phyloP scores from a whole-genome alignment of 164 flowering plant genomes.

The Vitis rotundifolia region DNA sequence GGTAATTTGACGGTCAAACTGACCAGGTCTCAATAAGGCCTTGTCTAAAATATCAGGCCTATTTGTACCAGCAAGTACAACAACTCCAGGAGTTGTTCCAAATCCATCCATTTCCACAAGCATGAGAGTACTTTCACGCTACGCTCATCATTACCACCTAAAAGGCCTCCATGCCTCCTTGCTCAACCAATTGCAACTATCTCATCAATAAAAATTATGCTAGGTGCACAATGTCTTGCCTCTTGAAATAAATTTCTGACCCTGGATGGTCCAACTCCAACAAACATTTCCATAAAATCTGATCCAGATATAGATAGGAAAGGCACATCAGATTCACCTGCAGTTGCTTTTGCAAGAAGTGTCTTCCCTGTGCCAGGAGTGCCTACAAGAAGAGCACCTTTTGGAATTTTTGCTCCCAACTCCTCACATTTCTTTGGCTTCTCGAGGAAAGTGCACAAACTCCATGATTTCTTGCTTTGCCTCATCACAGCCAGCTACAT shows the following conservation, averaged over 20 bases:
- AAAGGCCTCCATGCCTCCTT: slow-evolving; percentile 75
- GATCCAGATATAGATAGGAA: slow-evolving; percentile 88
- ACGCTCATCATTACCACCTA: slow-evolving; percentile 72
- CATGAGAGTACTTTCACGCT: slow-evolving; percentile 81
- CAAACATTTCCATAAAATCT: slow-evolving; percentile 96
- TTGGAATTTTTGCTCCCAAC: slow-evolving; percentile 89
- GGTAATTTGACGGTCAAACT: slow-evolving; percentile 82
- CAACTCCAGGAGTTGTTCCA: slow-evolving; percentile 85
- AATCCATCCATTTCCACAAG: slow-evolving; percentile 98
- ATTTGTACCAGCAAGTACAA: slow-evolving; percentile 93
- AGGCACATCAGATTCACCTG: slow-evolving; percentile 90
- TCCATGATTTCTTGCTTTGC: slow-evolving; percentile 98
- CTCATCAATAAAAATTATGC: slow-evolving; percentile 88
- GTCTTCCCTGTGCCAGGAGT: slow-evolving; percentile 98
- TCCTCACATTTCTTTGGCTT: slow-evolving; percentile 91
- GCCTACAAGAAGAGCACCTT: slow-evolving; percentile 91
- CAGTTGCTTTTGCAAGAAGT: slow-evolving; percentile 93
- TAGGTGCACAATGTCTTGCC: slow-evolving; percentile 89
- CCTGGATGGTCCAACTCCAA: slow-evolving; percentile 93
- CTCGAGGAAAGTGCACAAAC: slow-evolving; percentile 87
- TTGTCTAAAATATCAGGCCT: slow-evolving; percentile 87
- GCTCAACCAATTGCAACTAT: slow-evolving; percentile 96
- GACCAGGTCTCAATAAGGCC: slow-evolving; percentile 87
- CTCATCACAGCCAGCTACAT: slow-evolving; percentile 97
- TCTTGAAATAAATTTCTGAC: slow-evolving; percentile 83